These are phyloP conservation scores for Maudiozyma humilis DNA, from an alignment of 1,139 yeast genomes.

Conservation along the genomic window DNA sequence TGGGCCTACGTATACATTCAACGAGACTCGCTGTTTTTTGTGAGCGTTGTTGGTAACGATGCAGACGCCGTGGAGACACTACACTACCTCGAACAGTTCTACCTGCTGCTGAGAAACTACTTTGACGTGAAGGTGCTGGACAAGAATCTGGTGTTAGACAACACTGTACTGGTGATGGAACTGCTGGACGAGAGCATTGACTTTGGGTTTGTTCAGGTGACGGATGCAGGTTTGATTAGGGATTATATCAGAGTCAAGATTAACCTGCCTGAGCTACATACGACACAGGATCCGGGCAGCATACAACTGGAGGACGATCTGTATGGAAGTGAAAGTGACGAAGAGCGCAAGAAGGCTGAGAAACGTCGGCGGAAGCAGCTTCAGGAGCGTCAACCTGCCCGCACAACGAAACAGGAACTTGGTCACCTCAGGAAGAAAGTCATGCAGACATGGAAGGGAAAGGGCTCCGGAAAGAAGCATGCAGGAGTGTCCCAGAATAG, in stretches of 20 bases:
- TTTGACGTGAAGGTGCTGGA: conserved; percentile 41
- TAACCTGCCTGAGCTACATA: conserved; percentile 18
- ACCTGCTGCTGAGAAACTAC: conserved; percentile 50
- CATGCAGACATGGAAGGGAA: conserved; percentile 7
- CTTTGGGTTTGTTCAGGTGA: conserved; percentile 64
- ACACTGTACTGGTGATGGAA: conserved; percentile 61
- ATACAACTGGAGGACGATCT: conserved; percentile 7
- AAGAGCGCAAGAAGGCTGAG: conserved; percentile 9
- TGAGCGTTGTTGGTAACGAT: conserved; percentile 36
- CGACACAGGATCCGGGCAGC: conserved; percentile 11
- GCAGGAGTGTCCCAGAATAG: conserved; percentile 1
- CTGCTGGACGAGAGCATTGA: conserved; percentile 67
- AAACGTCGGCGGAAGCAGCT: conserved; percentile 1
- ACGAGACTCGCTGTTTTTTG: conserved; percentile 49
- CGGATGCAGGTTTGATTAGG: conserved; percentile 61
- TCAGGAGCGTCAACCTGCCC: conserved; percentile 4
- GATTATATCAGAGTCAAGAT: conserved; percentile 50
- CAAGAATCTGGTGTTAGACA: conserved; percentile 55
- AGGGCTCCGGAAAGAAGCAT: conserved; percentile 8
- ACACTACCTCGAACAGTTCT: conserved; percentile 51
- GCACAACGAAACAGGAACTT: conserved; percentile 6
- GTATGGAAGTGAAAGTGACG: conserved; percentile 10
- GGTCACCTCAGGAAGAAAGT: conserved; percentile 9
- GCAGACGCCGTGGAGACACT: conserved; percentile 51
- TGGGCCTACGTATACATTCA: conserved; percentile 36